A percentile compares a stretch with the other conserved stretches of the same genome.
Conservation (phyloP, 306 rosid genomes). For the Quercus berberidifolia region DNA sequence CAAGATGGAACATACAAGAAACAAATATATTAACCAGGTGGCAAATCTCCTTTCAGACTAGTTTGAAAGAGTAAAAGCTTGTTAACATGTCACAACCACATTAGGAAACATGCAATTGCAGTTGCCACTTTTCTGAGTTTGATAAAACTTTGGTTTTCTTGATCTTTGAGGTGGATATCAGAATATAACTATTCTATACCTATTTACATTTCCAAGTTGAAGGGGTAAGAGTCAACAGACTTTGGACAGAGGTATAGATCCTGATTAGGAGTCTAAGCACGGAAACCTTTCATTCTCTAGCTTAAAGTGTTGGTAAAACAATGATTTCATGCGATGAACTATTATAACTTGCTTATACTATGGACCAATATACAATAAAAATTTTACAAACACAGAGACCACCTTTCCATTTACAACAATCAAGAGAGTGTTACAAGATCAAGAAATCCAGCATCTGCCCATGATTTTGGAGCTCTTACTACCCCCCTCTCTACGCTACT, state of each 20-base stretch:
- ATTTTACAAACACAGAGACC: slow-evolving; percentile 16
- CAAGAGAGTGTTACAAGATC: slow-evolving; percentile 1
- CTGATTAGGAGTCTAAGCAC: not conserved
- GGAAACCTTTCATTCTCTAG: not conserved
- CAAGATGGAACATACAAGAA: not conserved
- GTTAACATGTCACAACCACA: not conserved
- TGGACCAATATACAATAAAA: slow-evolving; percentile 3
- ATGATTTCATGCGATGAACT: not conserved
- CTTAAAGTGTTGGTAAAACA: not conserved
- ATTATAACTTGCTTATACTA: not conserved
- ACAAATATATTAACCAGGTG: too few species aligned
- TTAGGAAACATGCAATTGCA: not conserved
- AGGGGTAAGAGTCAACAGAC: not conserved
- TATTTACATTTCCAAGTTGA: too few species aligned
- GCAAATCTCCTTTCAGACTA: not conserved
- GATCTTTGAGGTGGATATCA: too few species aligned
- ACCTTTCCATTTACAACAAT: slow-evolving; percentile 36
- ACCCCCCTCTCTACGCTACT: not conserved
- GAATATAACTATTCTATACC: too few species aligned
- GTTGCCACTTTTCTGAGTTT: not conserved
- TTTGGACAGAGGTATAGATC: not conserved
- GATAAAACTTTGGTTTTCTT: not conserved
- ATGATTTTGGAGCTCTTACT: not conserved
- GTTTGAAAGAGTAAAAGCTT: not conserved
- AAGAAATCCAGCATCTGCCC: not conserved